Evolutionary conservation across 192 early-diverging fungal species (phyloP).

Genomic region (Gamsiella multidivaricata): DNA sequence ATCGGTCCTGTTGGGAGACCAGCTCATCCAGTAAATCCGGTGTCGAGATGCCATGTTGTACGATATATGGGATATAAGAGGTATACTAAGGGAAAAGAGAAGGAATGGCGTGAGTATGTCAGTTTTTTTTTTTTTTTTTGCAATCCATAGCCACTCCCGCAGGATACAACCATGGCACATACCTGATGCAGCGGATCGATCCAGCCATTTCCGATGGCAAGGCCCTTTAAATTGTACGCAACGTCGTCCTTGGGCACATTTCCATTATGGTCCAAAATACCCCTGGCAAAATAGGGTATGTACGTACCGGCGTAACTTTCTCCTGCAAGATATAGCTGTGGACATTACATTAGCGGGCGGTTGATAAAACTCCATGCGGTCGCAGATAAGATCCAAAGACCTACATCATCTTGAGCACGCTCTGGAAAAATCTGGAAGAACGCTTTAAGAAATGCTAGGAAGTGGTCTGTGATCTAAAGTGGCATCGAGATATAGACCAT

Average conservation of each 20-base stretch:
- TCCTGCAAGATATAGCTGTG: slow-evolving; percentile 69
- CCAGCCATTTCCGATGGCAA: slow-evolving; percentile 75
- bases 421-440: slow-evolving; percentile 65
- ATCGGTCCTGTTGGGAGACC: slow-evolving; percentile 29
- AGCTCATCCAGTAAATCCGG: slow-evolving; percentile 15
- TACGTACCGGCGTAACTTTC: slow-evolving; percentile 74
- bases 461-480: slow-evolving; percentile 57
- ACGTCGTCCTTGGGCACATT: slow-evolving; percentile 10
- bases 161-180: neutral
- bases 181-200: slow-evolving; percentile 70
- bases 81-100: slow-evolving; percentile 22
- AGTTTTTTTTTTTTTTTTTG: neutral
- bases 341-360: neutral
- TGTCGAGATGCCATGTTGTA: slow-evolving; percentile 15
- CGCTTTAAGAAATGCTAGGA: slow-evolving; percentile 61
- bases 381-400: no score
- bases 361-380: no score
- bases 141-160: neutral
- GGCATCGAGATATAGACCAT: no score
- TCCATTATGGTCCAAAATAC: slow-evolving; percentile 51
- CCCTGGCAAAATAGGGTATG: slow-evolving; percentile 67
- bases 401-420: slow-evolving; percentile 56
- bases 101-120: neutral
- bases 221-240: slow-evolving; percentile 62
- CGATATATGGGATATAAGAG: slow-evolving; percentile 29